Evolutionary conservation across 2,329 filamentous ascomycete species (phyloP).

Genomic region (Epichloe festucae): DNA sequence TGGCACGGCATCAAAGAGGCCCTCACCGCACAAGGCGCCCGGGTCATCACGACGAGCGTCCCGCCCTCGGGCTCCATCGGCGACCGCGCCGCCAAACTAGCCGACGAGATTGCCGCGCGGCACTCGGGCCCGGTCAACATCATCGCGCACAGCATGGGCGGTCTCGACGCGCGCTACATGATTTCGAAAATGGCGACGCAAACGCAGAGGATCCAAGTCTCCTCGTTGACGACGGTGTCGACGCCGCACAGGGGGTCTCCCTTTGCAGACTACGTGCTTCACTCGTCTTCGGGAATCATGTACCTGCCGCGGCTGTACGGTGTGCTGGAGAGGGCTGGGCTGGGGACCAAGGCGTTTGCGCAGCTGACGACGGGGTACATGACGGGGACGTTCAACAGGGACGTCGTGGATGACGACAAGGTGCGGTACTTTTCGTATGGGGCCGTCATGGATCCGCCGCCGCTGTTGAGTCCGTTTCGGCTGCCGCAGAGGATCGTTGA

Average conservation of each 20-base stretch:
- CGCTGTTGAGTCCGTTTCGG: conserved; percentile 51
- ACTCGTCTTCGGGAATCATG: conserved; percentile 23
- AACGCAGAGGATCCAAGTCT: conserved; percentile 20
- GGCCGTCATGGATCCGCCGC: conserved; percentile 33
- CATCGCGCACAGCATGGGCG: conserved; percentile 57
- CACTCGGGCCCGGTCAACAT: conserved; percentile 49
- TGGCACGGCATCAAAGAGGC: conserved; percentile 53
- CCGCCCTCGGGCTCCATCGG: conserved; percentile 49
- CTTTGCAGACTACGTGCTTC: conserved; percentile 41
- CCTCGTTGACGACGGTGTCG: conserved; percentile 40
- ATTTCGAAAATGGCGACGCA: conserved; percentile 29
- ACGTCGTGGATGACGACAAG: conserved; percentile 35
- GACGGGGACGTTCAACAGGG: conserved; percentile 44
- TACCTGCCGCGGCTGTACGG: conserved; percentile 43
- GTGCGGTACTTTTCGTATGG: conserved; percentile 53
- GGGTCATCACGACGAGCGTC: conserved; percentile 48
- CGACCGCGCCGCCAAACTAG: conserved; percentile 44
- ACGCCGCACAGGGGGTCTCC: conserved; percentile 42
- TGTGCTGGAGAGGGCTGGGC: conserved; percentile 34
- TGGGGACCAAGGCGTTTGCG: conserved; percentile 46
- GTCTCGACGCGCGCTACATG: conserved; percentile 53
- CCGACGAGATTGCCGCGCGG: conserved; percentile 30
- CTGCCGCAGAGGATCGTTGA: conserved; percentile 37
- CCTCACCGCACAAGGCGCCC: conserved; percentile 36
- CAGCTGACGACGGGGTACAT: conserved; percentile 49